phyloP scores from a whole-genome alignment of 495 filamentous ascomycete genomes.

The Penicillium canescens region DNA sequence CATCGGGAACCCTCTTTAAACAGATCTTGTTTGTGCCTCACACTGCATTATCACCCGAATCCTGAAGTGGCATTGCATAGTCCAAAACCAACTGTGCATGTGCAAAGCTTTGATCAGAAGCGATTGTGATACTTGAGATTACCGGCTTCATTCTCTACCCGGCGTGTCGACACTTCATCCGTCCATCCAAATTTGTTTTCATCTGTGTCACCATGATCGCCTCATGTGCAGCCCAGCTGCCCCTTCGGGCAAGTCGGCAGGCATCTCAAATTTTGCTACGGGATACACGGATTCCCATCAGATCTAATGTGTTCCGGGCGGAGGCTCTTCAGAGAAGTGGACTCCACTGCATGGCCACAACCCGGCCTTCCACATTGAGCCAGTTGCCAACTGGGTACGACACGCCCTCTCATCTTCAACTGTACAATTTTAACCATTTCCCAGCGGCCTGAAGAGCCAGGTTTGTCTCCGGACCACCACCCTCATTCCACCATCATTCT shows the following conservation, averaged over 20 bases:
- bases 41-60: neutral
- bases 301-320: slow-evolving; percentile 1
- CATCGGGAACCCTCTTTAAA: too few relatives aligned
- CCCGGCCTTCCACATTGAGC: neutral
- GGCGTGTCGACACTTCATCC: too few relatives aligned
- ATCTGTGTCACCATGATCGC: slow-evolving; percentile 20
- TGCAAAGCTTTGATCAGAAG: neutral
- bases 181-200: neutral
- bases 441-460: slow-evolving; percentile 1
- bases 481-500: slow-evolving; percentile 2
- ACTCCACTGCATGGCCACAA: slow-evolving; percentile 15
- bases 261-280: neutral
- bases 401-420: neutral
- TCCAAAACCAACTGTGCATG: neutral
- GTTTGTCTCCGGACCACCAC: neutral
- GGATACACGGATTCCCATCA: neutral
- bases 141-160: neutral
- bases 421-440: slow-evolving; percentile 2
- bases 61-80: neutral
- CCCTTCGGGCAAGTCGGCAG: slow-evolving; percentile 10
- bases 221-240: slow-evolving; percentile 5
- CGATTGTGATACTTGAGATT: neutral
- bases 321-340: neutral
- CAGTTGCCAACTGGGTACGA: slow-evolving; percentile 15
- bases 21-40: too few relatives aligned